Evolutionary conservation across 345 rosid species (phyloP).

Genomic region (Brassica juncea): DNA sequence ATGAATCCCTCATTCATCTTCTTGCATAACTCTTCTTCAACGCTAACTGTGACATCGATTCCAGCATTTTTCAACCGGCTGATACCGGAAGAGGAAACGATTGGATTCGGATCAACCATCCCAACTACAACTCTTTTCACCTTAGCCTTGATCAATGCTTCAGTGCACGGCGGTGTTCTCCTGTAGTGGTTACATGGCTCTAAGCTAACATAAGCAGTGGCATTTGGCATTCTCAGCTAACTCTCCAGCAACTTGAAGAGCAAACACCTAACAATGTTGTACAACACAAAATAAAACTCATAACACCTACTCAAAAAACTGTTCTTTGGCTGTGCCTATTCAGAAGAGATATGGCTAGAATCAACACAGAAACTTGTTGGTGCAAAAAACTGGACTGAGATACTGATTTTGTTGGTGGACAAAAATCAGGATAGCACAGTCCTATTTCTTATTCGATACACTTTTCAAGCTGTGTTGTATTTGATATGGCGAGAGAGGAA

Average conservation of each 20-base stretch:
- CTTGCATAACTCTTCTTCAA: slow-evolving; percentile 78
- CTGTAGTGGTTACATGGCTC: slow-evolving; percentile 95
- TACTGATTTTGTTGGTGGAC: too few relatives aligned
- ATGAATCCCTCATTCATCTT: slow-evolving; percentile 72
- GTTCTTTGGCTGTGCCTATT: too few relatives aligned
- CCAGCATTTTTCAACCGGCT: slow-evolving; percentile 64
- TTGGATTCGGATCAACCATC: slow-evolving; percentile 89
- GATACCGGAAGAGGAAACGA: slow-evolving; percentile 75
- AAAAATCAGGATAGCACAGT: too few relatives aligned
- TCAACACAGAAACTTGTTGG: too few relatives aligned
- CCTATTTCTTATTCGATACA: too few relatives aligned
- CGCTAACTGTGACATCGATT: slow-evolving; percentile 62
- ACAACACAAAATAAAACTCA: slow-evolving; percentile 9
- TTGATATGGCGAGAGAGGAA: too few relatives aligned
- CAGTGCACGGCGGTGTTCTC: slow-evolving; percentile 86
- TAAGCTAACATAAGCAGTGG: slow-evolving; percentile 74
- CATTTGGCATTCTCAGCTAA: slow-evolving; percentile 58
- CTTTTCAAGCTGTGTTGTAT: too few relatives aligned
- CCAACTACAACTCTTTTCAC: slow-evolving; percentile 81
- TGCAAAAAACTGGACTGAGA: too few relatives aligned
- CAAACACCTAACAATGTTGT: slow-evolving; percentile 61
- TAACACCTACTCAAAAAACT: too few relatives aligned
- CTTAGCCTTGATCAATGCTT: slow-evolving; percentile 80
- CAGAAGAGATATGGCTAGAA: too few relatives aligned
- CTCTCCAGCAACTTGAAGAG: slow-evolving; percentile 76